Conservation (phyloP, 2,329 filamentous ascomycete genomes). For the Colletotrichum falcatum region DNA sequence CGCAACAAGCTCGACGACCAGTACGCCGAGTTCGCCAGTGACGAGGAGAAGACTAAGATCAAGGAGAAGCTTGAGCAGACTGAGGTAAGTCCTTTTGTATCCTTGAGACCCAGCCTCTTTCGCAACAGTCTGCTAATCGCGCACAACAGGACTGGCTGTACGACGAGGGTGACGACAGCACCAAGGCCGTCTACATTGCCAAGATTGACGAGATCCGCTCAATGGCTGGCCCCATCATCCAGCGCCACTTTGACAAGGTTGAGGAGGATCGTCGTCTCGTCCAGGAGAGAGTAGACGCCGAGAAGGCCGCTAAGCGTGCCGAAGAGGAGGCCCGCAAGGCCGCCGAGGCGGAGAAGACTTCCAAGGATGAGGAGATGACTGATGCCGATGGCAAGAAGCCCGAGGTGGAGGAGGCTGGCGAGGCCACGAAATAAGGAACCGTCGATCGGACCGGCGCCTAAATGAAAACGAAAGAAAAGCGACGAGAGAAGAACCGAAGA, state of each 20-base stretch:
- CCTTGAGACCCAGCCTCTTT: too few species aligned
- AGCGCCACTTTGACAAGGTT: conserved; percentile 95
- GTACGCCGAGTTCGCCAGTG: conserved; percentile 88
- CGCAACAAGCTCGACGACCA: conserved; percentile 94
- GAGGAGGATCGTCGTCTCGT: conserved; percentile 85
- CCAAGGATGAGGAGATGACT: conserved; percentile 72
- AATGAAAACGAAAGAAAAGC: conserved; percentile 20
- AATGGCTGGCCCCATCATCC: conserved; percentile 89
- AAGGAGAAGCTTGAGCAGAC: conserved; percentile 83
- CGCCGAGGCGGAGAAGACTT: conserved; percentile 63
- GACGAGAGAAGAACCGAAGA: conserved; percentile 36
- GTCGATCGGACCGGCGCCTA: background rate
- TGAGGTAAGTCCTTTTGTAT: conserved; percentile 76
- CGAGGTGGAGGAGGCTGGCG: conserved; percentile 60
- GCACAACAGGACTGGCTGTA: conserved; percentile 92
- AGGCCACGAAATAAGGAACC: conserved; percentile 45
- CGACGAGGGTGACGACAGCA: conserved; percentile 94
- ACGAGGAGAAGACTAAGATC: conserved; percentile 92
- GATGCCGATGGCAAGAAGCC: conserved; percentile 68
- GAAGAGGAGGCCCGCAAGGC: conserved; percentile 68
- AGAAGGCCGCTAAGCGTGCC: conserved; percentile 80
- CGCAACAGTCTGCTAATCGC: conserved; percentile 42
- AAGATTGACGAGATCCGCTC: conserved; percentile 97
- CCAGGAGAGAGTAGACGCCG: conserved; percentile 82
- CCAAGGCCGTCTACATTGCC: conserved; percentile 91